Evolutionary conservation across 2,329 filamentous ascomycete genomes (phyloP).

Genomic region (Dactylonectria estremocensis): DNA sequence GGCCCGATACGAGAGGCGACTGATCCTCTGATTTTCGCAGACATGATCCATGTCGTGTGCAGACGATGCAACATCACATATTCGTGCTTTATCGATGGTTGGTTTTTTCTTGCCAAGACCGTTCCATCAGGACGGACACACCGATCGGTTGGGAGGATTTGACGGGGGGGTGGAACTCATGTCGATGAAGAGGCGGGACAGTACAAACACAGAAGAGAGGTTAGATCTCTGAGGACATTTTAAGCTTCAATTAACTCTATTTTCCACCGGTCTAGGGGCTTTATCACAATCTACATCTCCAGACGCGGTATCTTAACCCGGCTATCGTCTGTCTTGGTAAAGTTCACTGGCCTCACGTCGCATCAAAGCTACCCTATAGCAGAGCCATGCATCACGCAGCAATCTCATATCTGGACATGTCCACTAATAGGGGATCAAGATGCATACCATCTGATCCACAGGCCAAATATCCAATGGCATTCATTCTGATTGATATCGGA

Average conservation of each 20-base stretch:
- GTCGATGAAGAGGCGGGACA: background rate
- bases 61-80: background rate
- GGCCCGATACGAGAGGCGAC: slow-evolving; percentile 23
- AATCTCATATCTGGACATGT: no score
- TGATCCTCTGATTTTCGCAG: slow-evolving; percentile 1
- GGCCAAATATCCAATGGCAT: no score
- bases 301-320: no score
- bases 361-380: no score
- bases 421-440: no score
- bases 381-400: no score
- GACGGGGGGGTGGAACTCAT: background rate
- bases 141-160: background rate
- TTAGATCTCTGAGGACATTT: background rate
- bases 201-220: background rate
- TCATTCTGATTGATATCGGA: no score
- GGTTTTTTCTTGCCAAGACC: background rate
- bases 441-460: no score
- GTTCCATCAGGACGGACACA: no score
- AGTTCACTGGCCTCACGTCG: no score
- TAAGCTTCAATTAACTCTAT: background rate
- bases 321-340: no score
- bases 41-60: slow-evolving; percentile 14
- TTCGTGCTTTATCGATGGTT: background rate
- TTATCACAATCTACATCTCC: no score
- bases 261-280: background rate